Evolutionary conservation across 1,284 basidiomycete genomes (phyloP), one percentile per base, ranked within the genome.

Genomic region (Melampsora americana): DNA sequence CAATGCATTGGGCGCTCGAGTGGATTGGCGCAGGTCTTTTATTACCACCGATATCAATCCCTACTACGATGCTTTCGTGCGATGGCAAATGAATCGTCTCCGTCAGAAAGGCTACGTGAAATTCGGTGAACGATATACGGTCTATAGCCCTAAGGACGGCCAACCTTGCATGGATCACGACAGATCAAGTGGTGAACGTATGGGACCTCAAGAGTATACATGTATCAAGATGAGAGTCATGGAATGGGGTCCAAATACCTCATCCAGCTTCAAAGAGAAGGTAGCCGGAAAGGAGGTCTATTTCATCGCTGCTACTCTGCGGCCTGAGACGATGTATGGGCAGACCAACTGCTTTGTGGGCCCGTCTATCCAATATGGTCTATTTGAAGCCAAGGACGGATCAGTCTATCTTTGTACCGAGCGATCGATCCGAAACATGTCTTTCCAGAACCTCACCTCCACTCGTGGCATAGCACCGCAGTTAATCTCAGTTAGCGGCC

Each of bases 101-200:
- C 88, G 92, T 84, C 86, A 86, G 61, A 86, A 92, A 72, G 89
- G 90, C 48, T 93, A 93, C 84, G 92, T 97, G 86, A 95, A 96
- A 85, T 99, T 98, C 82, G 96, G 96, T 69, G 92, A 98, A 85
- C 90, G 96, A 62, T 96, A 98, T 85, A 99, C 96, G 56, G 93
- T 99, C 83, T 99, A 96, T 86, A 95, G 92, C 80, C 93, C 93
- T n/a, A 98, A 98, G 84, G 96, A 99, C 81, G 94, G 93, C 11
- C 96, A 99, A 83, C 95, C 96, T 0, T 99, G 96, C 83, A 99
- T 99, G 96, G 96, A 99, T 85, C 96, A 99, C 85, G 96, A 99
- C 83, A 92, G 96, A 78, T 88, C 89, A 75, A 93, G 93, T 79
- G 96, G 96, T 66, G 96, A 99, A 84, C 95, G 91, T 70, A 86